Evolutionary conservation across 495 filamentous ascomycete species (phyloP), one percentile per base, ranked within the genome.

Genomic region (Acidomyces sp.): DNA sequence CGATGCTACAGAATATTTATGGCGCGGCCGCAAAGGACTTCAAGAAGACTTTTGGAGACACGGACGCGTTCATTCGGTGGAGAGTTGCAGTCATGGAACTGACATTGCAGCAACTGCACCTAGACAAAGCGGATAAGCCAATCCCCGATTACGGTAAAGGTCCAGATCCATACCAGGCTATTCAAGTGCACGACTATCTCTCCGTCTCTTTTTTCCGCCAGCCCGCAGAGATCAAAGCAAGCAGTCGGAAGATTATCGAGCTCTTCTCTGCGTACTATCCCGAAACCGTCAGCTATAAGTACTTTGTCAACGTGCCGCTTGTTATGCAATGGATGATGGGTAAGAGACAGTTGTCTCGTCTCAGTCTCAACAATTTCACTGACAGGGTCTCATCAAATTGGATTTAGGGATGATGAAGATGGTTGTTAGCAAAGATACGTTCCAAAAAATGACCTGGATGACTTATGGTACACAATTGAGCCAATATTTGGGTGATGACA

Each of bases 171-270:
- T 90, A 93, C 62, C 77, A 85, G 62, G 82, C 85, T 56, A 68
- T 81, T 45, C 85, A 94, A 60, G 75, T 94, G 4, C 86, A 94
- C 64, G 86, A 94, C 63, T 94, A 92, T 67, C 64, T 80, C 46
- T 74, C 72, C 35, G 72, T 93, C 53, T 78, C 71, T 48, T 93
- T 93, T 67, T 65, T 93, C 30, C 77, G 81, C 17, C 69, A 76
- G 56, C 74, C 82, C 37, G 70, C 80, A 1, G 58, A 60, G n/a
- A 68, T 82, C 49, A 78, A 76, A 48, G 66, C 75, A 10, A 79
- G 82, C 12, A 77, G 75, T 46, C 76, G 74, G 58, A 75, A 85
- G 64, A 82, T 79, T 26, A 86, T 93, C 56, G 69, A 78, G 21
- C 67, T 80, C 16, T 82, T 94, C 61, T 35, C 43, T 27, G n/a